A percentile compares a stretch with the other conserved stretches of the same genome.
Conservation (phyloP, 1,284 basidiomycete species). For the Schizopora paradoxa region DNA sequence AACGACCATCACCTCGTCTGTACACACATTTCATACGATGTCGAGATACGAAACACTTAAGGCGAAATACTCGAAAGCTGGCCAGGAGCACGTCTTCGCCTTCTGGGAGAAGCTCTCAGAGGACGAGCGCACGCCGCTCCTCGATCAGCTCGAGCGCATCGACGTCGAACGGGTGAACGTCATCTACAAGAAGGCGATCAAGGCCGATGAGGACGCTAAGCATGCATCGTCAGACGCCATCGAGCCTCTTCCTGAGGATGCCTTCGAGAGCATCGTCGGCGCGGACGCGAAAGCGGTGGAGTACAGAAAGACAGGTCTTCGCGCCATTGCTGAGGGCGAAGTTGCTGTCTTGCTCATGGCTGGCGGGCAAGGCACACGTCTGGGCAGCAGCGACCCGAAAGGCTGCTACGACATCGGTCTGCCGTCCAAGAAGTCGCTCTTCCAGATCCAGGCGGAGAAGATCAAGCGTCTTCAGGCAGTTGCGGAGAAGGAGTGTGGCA, state of each 20-base stretch:
- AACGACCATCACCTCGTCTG: no score
- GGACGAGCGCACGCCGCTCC: conserved; percentile 59
- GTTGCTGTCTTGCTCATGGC: conserved; percentile 96
- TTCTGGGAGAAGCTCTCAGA: conserved; percentile 79
- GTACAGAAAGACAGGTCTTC: conserved; percentile 74
- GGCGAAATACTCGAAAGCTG: conserved; percentile 67
- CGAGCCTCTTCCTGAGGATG: conserved; percentile 74
- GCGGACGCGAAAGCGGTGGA: conserved; percentile 52
- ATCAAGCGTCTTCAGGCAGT: conserved; percentile 80
- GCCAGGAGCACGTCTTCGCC: conserved; percentile 84
- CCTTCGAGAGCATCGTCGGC: conserved; percentile 60
- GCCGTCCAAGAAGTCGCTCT: conserved; percentile 89
- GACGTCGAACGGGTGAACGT: conserved; percentile 90
- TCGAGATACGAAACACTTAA: conserved; percentile 24
- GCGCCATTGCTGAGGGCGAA: conserved; percentile 75
- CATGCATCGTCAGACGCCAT: conserved; percentile 47
- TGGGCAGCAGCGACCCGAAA: conserved; percentile 91
- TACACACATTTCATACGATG: background rate
- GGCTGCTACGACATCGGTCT: conserved; percentile 98
- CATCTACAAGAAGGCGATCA: conserved; percentile 76
- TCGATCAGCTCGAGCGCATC: conserved; percentile 73
- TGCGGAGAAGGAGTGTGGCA: conserved; percentile 55
- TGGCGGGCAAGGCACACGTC: conserved; percentile 93
- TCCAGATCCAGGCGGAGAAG: conserved; percentile 95
- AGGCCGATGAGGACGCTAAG: conserved; percentile 53